Conservation (phyloP, 805 yeast species). For the Myxozyma nipponensis region DNA sequence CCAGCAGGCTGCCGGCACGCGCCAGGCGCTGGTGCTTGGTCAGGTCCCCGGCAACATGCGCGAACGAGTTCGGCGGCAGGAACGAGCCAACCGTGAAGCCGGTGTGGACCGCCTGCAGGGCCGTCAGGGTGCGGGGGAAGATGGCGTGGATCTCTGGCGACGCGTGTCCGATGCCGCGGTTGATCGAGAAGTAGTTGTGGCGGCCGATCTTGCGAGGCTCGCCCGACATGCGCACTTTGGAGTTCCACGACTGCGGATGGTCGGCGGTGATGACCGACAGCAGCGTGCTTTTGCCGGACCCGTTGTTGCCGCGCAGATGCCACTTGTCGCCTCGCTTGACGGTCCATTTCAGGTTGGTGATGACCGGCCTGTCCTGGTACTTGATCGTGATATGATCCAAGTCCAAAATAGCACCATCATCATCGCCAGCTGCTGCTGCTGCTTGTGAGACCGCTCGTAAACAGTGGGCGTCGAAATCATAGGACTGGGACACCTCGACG, state of each 20-base stretch:
- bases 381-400: conserved; percentile 60
- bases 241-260: conserved; percentile 95
- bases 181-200: conserved; percentile 72
- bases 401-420: conserved; percentile 41
- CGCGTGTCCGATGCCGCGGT: conserved; percentile 73
- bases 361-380: conserved; percentile 59
- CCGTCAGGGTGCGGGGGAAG: conserved; percentile 58
- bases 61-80: conserved; percentile 46
- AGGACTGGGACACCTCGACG: conserved; percentile 14
- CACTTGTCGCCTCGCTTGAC: conserved; percentile 72
- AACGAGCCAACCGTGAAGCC: conserved; percentile 72
- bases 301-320: conserved; percentile 87
- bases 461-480: conserved; percentile 5
- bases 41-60: conserved; percentile 26
- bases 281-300: conserved; percentile 88
- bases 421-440: neutral
- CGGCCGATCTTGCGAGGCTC: conserved; percentile 68
- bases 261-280: conserved; percentile 83
- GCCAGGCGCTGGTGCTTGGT: conserved; percentile 36
- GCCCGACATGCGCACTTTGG: conserved; percentile 60
- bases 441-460: neutral
- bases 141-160: conserved; percentile 91
- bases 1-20: conserved; percentile 46
- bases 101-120: conserved; percentile 58
- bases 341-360: conserved; percentile 60